Percentiles rank a stretch among this genome's conserved stretches.
Evolutionary conservation across 768 basidiomycete species (phyloP).

Genomic region (Suillus brevipes): DNA sequence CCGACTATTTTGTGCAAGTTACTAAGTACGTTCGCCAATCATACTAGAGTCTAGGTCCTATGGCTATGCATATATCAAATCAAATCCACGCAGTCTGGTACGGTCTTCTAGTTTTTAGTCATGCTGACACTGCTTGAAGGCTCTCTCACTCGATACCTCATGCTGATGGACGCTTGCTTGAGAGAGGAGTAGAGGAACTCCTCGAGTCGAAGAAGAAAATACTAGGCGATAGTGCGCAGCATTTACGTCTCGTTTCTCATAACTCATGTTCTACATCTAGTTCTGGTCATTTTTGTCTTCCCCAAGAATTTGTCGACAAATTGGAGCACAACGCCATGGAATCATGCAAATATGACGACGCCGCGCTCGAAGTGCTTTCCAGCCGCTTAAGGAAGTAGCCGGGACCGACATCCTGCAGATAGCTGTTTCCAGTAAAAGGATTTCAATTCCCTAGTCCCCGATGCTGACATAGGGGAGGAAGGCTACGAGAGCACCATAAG

Average conservation of each 20-base stretch:
- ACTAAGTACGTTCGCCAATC: too few species aligned
- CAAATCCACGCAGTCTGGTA: conserved; percentile 19
- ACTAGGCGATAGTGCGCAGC: conserved; percentile 7
- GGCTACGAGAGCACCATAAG: conserved; percentile 5
- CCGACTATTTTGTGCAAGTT: too few species aligned
- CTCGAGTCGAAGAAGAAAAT: conserved; percentile 4
- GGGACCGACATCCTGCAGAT: conserved; percentile 4
- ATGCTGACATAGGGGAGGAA: conserved; percentile 1
- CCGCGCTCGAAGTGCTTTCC: conserved; percentile 1
- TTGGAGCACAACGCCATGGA: conserved; percentile 3
- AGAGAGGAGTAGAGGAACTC: conserved; percentile 3
- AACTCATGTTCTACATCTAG: background rate
- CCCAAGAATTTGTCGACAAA: conserved; percentile 5
- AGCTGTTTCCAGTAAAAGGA: conserved; percentile 9
- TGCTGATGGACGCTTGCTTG: conserved; percentile 7
- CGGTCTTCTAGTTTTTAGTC: background rate
- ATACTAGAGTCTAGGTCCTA: too few species aligned
- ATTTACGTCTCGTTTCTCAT: background rate
- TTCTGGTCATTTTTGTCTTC: conserved; percentile 9
- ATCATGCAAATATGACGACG: background rate
- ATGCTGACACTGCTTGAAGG: background rate
- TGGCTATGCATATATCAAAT: too few species aligned
- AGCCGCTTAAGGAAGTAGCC: conserved; percentile 5
- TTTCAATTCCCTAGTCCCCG: background rate
- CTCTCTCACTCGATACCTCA: conserved; percentile 10